Evolutionary conservation across 305 asterid genomes (phyloP), one percentile per base, ranked within the genome.

Genomic region (Solanum hybrid): DNA sequence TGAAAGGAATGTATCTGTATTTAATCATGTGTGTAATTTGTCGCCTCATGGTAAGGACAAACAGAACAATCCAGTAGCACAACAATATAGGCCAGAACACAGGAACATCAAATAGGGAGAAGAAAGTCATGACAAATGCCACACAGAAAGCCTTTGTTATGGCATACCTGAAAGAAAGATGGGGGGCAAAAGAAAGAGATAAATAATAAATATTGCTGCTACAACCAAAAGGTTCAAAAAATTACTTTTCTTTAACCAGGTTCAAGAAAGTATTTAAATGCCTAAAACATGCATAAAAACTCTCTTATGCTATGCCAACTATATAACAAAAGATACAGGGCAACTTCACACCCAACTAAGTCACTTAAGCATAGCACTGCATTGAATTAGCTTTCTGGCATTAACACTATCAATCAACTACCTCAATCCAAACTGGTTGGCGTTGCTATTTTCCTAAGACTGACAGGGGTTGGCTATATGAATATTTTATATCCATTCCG

Each of bases 1-100:
- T 97, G 90, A 96, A 94, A 3, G 99, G 99, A 76, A 97, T 85
- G 87, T 97, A 97, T 92, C 79, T 97, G 95, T 95, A 96, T 91
- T 96, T 97, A 71, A 97, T 93, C 98, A 97, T 97, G 93, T 97
- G 99, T 95, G 94, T 91, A 90, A 96, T 94, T 89, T 96, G 99
- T 85, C 98, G 95, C 92, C 93, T 97, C 99, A 97, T 95, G 82
- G 98, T 97, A 16, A 96, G 96, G 86, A 91, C 93, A 82, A 97
- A 94, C 86, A 97, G 97, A 60, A 96, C 98, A 88, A 97, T 87
- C 99, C 99, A 97, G 93, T 97, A 97, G 91, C 93, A 93, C 91
- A 97, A 86, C 86, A 97, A 91, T 89, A 97, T 94, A 46, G 99
- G 99, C 98, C 99, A 96, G 92, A 96, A 97, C 77, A 96, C 99